A percentile compares a stretch with the other conserved stretches of the same genome.
Conservation (phyloP, 2,329 filamentous ascomycete genomes). For the Zarea fungicola region DNA sequence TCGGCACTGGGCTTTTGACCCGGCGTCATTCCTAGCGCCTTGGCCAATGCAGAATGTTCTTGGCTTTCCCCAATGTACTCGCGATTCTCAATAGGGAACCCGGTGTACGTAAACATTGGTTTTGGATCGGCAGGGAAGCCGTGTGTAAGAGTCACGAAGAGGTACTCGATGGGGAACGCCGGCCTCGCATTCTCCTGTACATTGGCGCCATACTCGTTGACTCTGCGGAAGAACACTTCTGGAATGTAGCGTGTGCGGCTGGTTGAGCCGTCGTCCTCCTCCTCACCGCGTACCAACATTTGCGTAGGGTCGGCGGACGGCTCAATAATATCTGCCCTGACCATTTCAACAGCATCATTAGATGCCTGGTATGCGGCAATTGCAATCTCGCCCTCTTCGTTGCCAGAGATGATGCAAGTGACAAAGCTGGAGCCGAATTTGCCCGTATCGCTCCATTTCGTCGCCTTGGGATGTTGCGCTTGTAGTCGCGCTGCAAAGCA, state of each 20-base stretch:
- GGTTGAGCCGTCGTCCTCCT: conserved; percentile 68
- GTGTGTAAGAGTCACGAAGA: conserved; percentile 92
- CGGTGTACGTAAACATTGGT: conserved; percentile 67
- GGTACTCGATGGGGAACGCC: conserved; percentile 91
- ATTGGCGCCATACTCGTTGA: conserved; percentile 94
- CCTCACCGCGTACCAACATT: conserved; percentile 92
- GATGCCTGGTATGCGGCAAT: conserved; percentile 93
- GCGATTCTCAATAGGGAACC: conserved; percentile 89
- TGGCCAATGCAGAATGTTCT: conserved; percentile 63
- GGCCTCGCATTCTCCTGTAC: conserved; percentile 98
- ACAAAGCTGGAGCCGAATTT: conserved; percentile 95
- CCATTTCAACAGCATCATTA: conserved; percentile 95
- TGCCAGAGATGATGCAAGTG: conserved; percentile 91
- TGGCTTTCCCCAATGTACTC: conserved; percentile 81
- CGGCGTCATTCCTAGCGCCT: conserved; percentile 59
- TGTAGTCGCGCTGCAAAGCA: conserved; percentile 84
- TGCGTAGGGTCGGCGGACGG: conserved; percentile 87
- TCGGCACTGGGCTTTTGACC: conserved; percentile 57
- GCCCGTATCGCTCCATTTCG: conserved; percentile 95
- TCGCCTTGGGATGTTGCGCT: conserved; percentile 79
- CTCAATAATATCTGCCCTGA: conserved; percentile 88
- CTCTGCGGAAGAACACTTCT: conserved; percentile 90
- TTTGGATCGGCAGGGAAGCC: conserved; percentile 81
- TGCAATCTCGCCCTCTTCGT: conserved; percentile 80
- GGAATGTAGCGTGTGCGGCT: conserved; percentile 84